A percentile compares a stretch with the other conserved stretches of the same genome.
These are phyloP conservation scores for Parascedosporium putredinis DNA, from an alignment of 2,329 filamentous ascomycete species.

Conservation along the genomic window DNA sequence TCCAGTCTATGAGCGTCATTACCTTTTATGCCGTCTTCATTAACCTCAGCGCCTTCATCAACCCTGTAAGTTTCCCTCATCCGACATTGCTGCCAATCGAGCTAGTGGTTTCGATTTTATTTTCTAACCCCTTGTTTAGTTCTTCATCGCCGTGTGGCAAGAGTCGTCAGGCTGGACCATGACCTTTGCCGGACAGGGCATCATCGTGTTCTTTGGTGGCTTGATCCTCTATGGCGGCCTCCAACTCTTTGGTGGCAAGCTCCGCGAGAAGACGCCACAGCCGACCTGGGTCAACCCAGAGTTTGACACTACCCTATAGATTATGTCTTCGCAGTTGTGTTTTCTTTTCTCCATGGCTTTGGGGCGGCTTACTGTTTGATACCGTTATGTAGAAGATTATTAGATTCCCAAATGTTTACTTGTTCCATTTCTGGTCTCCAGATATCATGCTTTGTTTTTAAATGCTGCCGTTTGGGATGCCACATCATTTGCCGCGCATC, in stretches of 20 bases:
- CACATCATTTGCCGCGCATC: too few species aligned
- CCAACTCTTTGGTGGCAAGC: conserved; percentile 27
- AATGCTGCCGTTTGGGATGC: too few species aligned
- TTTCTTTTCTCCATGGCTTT: too few species aligned
- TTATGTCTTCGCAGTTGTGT: neutral
- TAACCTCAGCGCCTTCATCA: conserved; percentile 36
- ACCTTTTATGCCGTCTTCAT: conserved; percentile 44
- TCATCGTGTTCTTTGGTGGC: conserved; percentile 31
- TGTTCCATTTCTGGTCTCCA: too few species aligned
- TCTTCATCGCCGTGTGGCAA: conserved; percentile 40
- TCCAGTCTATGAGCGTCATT: conserved; percentile 42
- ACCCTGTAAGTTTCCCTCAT: conserved; percentile 15
- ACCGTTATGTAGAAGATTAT: too few species aligned
- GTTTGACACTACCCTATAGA: conserved; percentile 14
- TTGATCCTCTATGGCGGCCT: conserved; percentile 25
- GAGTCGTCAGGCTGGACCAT: conserved; percentile 34
- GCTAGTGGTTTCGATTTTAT: too few species aligned
- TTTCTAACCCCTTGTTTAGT: too few species aligned
- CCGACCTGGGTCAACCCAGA: conserved; percentile 37
- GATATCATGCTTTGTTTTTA: too few species aligned
- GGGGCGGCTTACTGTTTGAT: too few species aligned
- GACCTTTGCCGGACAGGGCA: conserved; percentile 37
- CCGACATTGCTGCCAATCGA: too few species aligned
- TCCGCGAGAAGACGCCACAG: conserved; percentile 24
- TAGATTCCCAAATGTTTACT: too few species aligned